phyloP scores from a whole-genome alignment of 495 filamentous ascomycete species.

The Trichoderma orchidacearum region DNA sequence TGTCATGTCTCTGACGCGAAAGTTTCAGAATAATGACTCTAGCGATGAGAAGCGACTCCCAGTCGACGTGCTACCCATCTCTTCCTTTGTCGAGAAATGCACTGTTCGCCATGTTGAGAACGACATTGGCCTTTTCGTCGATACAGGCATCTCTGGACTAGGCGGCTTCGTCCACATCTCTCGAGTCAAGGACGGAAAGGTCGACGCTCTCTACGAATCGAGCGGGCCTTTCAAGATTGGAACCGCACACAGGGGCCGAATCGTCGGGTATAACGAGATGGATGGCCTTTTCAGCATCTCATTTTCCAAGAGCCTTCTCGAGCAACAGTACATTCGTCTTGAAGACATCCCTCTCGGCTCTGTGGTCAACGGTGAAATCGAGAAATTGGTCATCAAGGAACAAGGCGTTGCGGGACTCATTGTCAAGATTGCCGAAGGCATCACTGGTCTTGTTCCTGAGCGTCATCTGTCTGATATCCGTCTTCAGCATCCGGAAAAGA shows the following conservation, averaged over 20 bases:
- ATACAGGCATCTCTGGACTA: slow-evolving; percentile 59
- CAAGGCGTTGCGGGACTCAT: slow-evolving; percentile 66
- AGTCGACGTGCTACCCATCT: slow-evolving; percentile 49
- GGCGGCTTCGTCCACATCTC: slow-evolving; percentile 91
- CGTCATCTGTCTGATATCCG: slow-evolving; percentile 78
- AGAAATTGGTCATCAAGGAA: slow-evolving; percentile 65
- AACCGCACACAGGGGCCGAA: slow-evolving; percentile 62
- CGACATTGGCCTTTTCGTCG: slow-evolving; percentile 64
- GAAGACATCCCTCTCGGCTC: slow-evolving; percentile 78
- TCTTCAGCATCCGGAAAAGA: slow-evolving; percentile 87
- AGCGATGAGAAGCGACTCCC: slow-evolving; percentile 18
- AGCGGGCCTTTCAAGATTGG: slow-evolving; percentile 64
- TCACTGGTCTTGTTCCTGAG: slow-evolving; percentile 74
- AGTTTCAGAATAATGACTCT: slow-evolving; percentile 18
- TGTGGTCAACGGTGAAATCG: slow-evolving; percentile 69
- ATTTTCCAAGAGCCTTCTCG: slow-evolving; percentile 64
- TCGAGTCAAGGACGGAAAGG: slow-evolving; percentile 68
- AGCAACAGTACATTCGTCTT: slow-evolving; percentile 76
- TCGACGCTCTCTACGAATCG: slow-evolving; percentile 64
- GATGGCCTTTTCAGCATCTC: slow-evolving; percentile 82
- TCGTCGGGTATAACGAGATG: slow-evolving; percentile 74
- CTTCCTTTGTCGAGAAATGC: slow-evolving; percentile 59
- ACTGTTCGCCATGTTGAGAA: slow-evolving; percentile 67
- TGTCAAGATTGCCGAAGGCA: slow-evolving; percentile 70
- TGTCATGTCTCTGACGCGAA: slow-evolving; percentile 49